Evolutionary conservation across 192 early-diverging fungal species (phyloP), one percentile per base, ranked within the genome.

Genomic region (Coemansia sp.): DNA sequence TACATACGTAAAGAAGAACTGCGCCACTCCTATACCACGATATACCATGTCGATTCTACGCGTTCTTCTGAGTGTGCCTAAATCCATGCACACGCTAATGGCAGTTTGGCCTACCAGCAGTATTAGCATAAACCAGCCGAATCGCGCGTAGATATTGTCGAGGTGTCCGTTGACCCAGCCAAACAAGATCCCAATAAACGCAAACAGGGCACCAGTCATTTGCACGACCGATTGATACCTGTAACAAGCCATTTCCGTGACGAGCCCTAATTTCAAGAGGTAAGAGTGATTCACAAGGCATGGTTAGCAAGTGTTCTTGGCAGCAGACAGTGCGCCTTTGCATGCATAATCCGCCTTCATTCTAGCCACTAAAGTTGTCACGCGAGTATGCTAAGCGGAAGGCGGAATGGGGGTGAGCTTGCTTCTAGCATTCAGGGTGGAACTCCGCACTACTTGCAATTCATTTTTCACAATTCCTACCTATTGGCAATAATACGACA

Each of bases 161-260:
- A 82, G 63, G 72, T 88, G 85, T 15, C 77, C 69, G 55, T 88
- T 77, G 36, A 84, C 70, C 84, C 88, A 89, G 2, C 85, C 90
- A 34, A 91, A 82, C 22, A 88, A 73, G 27, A 84, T 85, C n/a
- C 89, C 89, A n/a, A 83, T 52, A 2, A 86, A 68, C 34, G 78
- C 78, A 18, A 88, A 34, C 18, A 71, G 13, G 12, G 86, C 71
- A 20, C 86, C 90, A 3, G 77, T 36, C 15, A 85, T 66, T 70
- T 90, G 89, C 11, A 83, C 75, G 11, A 87, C 78, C 9, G 87
- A 75, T 64, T 90, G 89, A 79, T 79, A 84, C 20, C 65, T 77
- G 75, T 87, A 71, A 16, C 70, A 67, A 10, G 84, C 86, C 22
- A 87, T 18, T 9, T 87, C 90, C 66, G 90, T 66, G 0, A 89